Percentiles rank a stretch among this genome's conserved stretches.
These are phyloP conservation scores for Monosporascus sp. DNA, from an alignment of 2,329 filamentous ascomycete species.

Conservation along the genomic window DNA sequence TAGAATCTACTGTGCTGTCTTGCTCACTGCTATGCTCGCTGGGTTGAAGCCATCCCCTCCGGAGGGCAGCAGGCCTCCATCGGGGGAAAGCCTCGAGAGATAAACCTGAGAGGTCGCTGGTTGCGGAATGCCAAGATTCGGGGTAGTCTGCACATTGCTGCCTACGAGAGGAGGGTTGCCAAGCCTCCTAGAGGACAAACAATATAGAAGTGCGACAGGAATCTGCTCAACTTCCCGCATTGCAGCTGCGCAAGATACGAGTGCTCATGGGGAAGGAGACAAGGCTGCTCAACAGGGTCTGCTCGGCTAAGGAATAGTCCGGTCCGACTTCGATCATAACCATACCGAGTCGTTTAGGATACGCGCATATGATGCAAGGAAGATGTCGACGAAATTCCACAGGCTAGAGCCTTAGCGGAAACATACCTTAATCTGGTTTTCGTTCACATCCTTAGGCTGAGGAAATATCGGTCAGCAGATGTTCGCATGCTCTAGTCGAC, in stretches of 20 bases:
- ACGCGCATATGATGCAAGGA: slow-evolving; percentile 29
- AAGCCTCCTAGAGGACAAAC: slow-evolving; percentile 40
- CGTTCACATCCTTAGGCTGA: slow-evolving; percentile 92
- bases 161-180: slow-evolving; percentile 40
- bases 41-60: slow-evolving; percentile 22
- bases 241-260: slow-evolving; percentile 20
- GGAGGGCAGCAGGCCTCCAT: slow-evolving; percentile 15
- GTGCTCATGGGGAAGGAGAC: slow-evolving; percentile 34
- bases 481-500: slow-evolving; percentile 2
- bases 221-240: slow-evolving; percentile 54
- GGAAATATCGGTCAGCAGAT: slow-evolving; percentile 8
- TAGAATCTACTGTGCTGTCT: slow-evolving; percentile 17
- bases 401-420: slow-evolving; percentile 71
- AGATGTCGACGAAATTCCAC: slow-evolving; percentile 67
- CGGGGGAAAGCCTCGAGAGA: slow-evolving; percentile 3
- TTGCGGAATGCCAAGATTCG: slow-evolving; percentile 20
- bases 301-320: slow-evolving; percentile 12
- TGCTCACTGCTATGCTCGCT: slow-evolving; percentile 51
- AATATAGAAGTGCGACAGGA: slow-evolving; percentile 43
- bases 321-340: slow-evolving; percentile 13
- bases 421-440: slow-evolving; percentile 99
- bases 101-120: slow-evolving; percentile 10
- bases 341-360: slow-evolving; percentile 24
- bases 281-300: slow-evolving; percentile 20
- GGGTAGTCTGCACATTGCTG: slow-evolving; percentile 20